These are phyloP conservation scores for Colletotrichum chlorophyti DNA, from an alignment of 2,329 filamentous ascomycete genomes.

Conservation along the genomic window DNA sequence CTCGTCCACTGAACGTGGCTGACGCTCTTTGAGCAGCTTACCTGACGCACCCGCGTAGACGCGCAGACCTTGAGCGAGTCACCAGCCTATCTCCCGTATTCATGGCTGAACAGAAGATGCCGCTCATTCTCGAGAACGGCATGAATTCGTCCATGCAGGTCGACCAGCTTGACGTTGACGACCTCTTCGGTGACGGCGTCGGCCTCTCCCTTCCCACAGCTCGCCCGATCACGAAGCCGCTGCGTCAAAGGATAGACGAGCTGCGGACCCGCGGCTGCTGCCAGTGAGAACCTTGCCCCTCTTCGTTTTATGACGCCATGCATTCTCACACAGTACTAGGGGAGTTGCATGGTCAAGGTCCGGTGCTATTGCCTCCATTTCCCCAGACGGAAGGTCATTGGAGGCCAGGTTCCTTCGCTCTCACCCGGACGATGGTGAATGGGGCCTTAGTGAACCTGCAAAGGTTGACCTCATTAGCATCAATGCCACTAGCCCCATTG, in stretches of 20 bases:
- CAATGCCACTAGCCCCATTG: constrained; percentile 70
- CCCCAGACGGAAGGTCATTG: constrained; percentile 72
- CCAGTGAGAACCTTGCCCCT: constrained; percentile 65
- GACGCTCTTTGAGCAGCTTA: background rate
- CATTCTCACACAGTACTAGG: constrained; percentile 53
- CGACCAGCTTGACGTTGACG: constrained; percentile 69
- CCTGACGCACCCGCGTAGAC: background rate
- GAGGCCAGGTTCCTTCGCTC: constrained; percentile 77
- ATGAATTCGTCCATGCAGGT: constrained; percentile 54
- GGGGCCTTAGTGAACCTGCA: constrained; percentile 79
- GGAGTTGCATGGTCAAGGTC: constrained; percentile 87
- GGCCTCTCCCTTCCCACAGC: constrained; percentile 60
- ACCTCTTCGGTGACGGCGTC: constrained; percentile 77
- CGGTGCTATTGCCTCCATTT: constrained; percentile 84
- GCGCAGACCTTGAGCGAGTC: background rate
- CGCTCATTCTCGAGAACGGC: constrained; percentile 60
- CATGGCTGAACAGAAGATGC: constrained; percentile 50
- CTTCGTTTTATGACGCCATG: constrained; percentile 29
- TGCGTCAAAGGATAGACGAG: constrained; percentile 78
- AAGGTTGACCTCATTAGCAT: constrained; percentile 66
- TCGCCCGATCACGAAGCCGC: constrained; percentile 65
- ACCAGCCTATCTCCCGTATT: background rate
- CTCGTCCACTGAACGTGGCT: background rate
- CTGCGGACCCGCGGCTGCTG: constrained; percentile 78
- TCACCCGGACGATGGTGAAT: constrained; percentile 72